phyloP scores from a whole-genome alignment of 441 rosid genomes.

The Adansonia madagascariensis region DNA sequence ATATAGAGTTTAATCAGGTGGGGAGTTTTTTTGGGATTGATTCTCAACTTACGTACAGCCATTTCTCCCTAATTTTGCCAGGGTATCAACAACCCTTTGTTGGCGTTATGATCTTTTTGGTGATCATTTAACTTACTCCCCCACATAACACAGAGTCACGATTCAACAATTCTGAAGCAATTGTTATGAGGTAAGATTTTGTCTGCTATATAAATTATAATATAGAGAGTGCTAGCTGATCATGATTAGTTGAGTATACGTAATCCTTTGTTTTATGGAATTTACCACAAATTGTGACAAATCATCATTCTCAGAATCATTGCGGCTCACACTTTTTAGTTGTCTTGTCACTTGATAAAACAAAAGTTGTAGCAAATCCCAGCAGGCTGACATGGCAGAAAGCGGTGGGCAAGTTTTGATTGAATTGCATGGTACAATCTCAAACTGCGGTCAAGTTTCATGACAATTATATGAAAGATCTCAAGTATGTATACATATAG shows the following conservation, averaged over 20 bases:
- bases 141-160: too few relatives aligned
- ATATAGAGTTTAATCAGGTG: neutral
- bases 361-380: neutral
- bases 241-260: too few relatives aligned
- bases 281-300: neutral
- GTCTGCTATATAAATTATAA: neutral
- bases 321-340: neutral
- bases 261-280: neutral
- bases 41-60: neutral
- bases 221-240: neutral
- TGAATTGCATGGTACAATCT: neutral
- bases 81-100: too few relatives aligned
- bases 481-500: neutral
- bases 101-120: too few relatives aligned
- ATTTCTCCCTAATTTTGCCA: neutral
- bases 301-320: slow-evolving; percentile 7
- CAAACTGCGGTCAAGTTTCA: slow-evolving; percentile 15
- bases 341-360: slow-evolving; percentile 1
- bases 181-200: neutral
- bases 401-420: neutral
- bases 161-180: too few relatives aligned
- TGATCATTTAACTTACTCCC: too few relatives aligned
- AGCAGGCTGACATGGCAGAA: slow-evolving; percentile 22
- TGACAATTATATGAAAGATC: slow-evolving; percentile 4
- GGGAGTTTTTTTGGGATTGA: neutral